Percentiles rank a stretch among this genome's conserved stretches.
Evolutionary conservation across 345 rosid genomes (phyloP).

Genomic region (Erucastrum elatum): DNA sequence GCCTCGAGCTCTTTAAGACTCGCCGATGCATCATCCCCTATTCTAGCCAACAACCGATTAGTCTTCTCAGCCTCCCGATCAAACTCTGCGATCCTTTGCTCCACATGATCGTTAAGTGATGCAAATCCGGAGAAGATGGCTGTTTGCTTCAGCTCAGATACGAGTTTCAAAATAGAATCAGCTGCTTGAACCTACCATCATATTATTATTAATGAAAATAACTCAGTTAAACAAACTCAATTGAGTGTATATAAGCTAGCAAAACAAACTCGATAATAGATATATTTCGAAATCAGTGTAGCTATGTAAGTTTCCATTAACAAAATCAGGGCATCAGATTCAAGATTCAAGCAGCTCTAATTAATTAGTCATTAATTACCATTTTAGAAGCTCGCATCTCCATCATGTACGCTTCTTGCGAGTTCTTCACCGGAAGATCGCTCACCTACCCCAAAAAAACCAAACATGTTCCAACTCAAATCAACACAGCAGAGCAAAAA

Average conservation of each 20-base stretch:
- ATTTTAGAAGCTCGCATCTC: conserved; percentile 95
- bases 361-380: conserved; percentile 38
- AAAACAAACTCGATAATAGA: no score
- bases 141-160: conserved; percentile 84
- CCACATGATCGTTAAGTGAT: conserved; percentile 85
- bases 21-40: conserved; percentile 84
- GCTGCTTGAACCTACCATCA: conserved; percentile 78
- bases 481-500: neutral
- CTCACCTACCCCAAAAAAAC: conserved; percentile 48
- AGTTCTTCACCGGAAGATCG: conserved; percentile 75
- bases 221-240: neutral
- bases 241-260: neutral
- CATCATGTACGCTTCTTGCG: conserved; percentile 92
- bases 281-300: no score
- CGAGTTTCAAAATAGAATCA: conserved; percentile 81
- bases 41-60: conserved; percentile 59
- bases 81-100: conserved; percentile 69
- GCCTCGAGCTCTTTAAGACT: conserved; percentile 84
- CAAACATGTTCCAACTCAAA: neutral
- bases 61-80: conserved; percentile 64
- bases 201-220: neutral
- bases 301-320: no score
- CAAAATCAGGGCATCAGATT: no score
- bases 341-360: no score
- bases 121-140: conserved; percentile 91